Base-by-base conservation (phyloP, 495 filamentous ascomycete species). In the Aspergillus haitiensis region DNA sequence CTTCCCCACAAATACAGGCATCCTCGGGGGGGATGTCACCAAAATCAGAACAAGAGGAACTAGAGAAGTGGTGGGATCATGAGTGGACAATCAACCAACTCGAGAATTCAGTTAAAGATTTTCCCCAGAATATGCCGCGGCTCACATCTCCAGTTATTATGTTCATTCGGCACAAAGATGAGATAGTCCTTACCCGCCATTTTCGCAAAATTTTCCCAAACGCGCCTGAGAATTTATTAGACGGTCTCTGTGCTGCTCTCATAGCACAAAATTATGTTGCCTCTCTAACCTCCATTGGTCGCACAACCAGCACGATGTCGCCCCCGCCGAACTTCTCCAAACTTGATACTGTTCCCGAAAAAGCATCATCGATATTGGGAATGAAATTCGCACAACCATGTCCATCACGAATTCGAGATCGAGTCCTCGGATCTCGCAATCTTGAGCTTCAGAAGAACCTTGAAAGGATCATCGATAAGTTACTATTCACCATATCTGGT, bases 221-320 rank as follows among this genome's bases (percentile, higher is more conserved):
- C 7, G 81, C 78, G 21, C 72, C 81, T 6, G 79, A 85, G 52
- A 79, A 77, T 55, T 68, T 85, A 5, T 80, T 85, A 33, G 82
- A 86, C 48, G 78, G 83, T 6, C 77, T 89, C n/a, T 88, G 86
- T 57, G 85, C 85, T 2, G 80, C 85, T 40, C 63, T 89, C 18
- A 75, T 88, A 16, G 85, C 82, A 0, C 83, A 82, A 56, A 87
- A 87, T 61, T 86, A 86, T 66, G 68, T 87, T 32, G 69, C 77
- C 57, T 78, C 75, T 0, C 58, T 77, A 33, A 64, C 72, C 32
- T 64, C 62, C 0, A 52, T 62, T 18, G 64, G 73, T 33, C 68
- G 72, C 12, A 66, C 62, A 59, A 65, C 64, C 49, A 45, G 61
- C 64, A 40, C 12, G 63, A 37, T 67, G 60, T 44, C 50, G 40